Percentiles rank a stretch among this genome's conserved stretches.
Conservation (phyloP, 208 protist species). For the Angomonas ambiguus region DNA sequence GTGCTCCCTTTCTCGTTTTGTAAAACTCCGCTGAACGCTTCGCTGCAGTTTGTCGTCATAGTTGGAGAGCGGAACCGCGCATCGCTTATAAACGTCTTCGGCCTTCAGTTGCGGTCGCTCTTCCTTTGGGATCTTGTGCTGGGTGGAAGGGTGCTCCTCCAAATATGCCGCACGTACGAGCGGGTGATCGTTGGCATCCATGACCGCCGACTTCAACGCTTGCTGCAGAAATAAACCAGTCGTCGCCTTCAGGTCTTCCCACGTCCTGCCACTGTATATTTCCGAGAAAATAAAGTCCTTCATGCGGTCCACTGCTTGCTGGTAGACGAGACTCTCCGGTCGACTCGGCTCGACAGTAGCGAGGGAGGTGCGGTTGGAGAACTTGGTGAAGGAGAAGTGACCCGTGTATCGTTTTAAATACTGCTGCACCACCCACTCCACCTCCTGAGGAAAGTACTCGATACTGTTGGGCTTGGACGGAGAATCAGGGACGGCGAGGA, state of each 20-base stretch:
- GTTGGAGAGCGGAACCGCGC: conserved; percentile 15
- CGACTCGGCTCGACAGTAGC: background rate
- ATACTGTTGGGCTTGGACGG: conserved; percentile 9
- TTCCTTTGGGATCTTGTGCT: background rate
- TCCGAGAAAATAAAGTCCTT: conserved; percentile 14
- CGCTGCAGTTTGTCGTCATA: conserved; percentile 30
- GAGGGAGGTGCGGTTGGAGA: background rate
- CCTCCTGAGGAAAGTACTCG: conserved; percentile 32
- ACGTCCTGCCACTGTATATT: background rate
- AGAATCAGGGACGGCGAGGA: conserved; percentile 27
- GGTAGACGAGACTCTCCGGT: conserved; percentile 10
- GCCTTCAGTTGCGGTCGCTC: conserved; percentile 1
- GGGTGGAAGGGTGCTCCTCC: background rate
- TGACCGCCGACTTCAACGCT: background rate
- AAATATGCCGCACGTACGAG: background rate
- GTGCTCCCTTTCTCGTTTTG: conserved; percentile 40
- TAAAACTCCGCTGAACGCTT: conserved; percentile 43
- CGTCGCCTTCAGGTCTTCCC: background rate
- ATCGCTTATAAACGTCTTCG: conserved; percentile 3
- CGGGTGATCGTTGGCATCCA: background rate
- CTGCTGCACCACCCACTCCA: conserved; percentile 37
- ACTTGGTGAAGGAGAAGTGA: background rate
- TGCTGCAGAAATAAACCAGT: background rate
- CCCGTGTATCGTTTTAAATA: conserved; percentile 33
- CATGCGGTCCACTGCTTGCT: conserved; percentile 20